Conservation (phyloP, 2,329 filamentous ascomycete genomes). For the Xylaria sp. region DNA sequence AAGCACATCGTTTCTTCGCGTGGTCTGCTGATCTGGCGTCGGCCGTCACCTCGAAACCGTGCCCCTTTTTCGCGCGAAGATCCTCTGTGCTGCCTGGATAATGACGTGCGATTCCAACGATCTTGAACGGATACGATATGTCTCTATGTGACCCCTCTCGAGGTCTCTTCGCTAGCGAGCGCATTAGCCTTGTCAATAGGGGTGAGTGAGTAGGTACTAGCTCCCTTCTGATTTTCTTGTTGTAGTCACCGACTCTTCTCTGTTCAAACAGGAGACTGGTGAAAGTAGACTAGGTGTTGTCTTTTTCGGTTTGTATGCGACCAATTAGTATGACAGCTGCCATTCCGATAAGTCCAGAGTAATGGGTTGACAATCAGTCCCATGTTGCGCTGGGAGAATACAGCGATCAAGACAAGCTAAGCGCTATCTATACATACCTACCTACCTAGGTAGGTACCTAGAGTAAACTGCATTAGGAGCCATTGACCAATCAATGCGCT, state of each 20-base stretch:
- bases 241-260: conserved; percentile 17
- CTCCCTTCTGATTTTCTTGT: background rate
- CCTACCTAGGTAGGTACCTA: too few relatives aligned
- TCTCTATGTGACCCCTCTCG: background rate
- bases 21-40: conserved; percentile 30
- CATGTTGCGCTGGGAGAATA: too few relatives aligned
- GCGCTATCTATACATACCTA: too few relatives aligned
- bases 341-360: too few relatives aligned
- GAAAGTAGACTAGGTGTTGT: too few relatives aligned
- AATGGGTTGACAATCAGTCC: too few relatives aligned
- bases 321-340: too few relatives aligned
- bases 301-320: too few relatives aligned
- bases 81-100: conserved; percentile 13
- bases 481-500: conserved; percentile 22
- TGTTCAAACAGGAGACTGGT: too few relatives aligned
- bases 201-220: too few relatives aligned
- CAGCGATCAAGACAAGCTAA: background rate
- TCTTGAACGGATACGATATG: background rate
- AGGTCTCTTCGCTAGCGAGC: background rate
- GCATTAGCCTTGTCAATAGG: background rate
- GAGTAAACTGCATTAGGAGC: too few relatives aligned
- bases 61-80: background rate
- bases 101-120: background rate
- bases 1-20: conserved; percentile 8
- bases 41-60: background rate